A percentile compares a stretch with the other conserved stretches of the same genome.
phyloP scores from a whole-genome alignment of 179 eudicot species.

The Amaranthus tricolor region DNA sequence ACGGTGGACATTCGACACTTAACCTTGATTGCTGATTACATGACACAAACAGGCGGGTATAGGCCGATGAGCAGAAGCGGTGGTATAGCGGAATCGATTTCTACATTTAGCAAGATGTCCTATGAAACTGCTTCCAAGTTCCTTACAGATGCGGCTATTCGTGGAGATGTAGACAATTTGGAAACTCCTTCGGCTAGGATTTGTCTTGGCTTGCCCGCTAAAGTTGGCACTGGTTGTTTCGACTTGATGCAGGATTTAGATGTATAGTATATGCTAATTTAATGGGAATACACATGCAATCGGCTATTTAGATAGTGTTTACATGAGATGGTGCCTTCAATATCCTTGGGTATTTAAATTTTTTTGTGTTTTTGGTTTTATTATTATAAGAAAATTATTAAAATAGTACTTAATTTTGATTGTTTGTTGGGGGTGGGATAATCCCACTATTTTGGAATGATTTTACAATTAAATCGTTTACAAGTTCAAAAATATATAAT shows the following conservation, averaged over 20 bases:
- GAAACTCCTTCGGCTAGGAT: constrained; percentile 91
- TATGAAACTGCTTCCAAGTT: constrained; percentile 88
- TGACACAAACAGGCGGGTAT: constrained; percentile 87
- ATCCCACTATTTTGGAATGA: too few species aligned
- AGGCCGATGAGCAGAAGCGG: constrained; percentile 79
- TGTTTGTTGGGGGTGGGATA: too few species aligned
- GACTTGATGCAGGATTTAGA: constrained; percentile 76
- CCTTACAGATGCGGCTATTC: constrained; percentile 69
- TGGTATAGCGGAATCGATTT: constrained; percentile 66
- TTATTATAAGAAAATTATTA: too few species aligned
- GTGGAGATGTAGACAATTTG: constrained; percentile 52
- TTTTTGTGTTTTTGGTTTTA: too few species aligned
- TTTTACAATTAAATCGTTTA: too few species aligned
- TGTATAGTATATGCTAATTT: constrained; percentile 10
- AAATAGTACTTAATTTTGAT: too few species aligned
- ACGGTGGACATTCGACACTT: constrained; percentile 83
- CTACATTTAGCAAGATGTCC: constrained; percentile 81
- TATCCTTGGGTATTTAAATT: too few species aligned
- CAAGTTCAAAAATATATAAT: too few species aligned
- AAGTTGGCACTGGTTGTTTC: constrained; percentile 91
- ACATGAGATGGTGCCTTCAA: too few species aligned
- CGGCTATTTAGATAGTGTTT: too few species aligned
- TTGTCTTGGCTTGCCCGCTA: constrained; percentile 85
- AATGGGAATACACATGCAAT: too few species aligned
- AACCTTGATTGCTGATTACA: constrained; percentile 77